phyloP scores from a whole-genome alignment of 2,329 filamentous ascomycete genomes.

The Aurifilum marmelostoma region DNA sequence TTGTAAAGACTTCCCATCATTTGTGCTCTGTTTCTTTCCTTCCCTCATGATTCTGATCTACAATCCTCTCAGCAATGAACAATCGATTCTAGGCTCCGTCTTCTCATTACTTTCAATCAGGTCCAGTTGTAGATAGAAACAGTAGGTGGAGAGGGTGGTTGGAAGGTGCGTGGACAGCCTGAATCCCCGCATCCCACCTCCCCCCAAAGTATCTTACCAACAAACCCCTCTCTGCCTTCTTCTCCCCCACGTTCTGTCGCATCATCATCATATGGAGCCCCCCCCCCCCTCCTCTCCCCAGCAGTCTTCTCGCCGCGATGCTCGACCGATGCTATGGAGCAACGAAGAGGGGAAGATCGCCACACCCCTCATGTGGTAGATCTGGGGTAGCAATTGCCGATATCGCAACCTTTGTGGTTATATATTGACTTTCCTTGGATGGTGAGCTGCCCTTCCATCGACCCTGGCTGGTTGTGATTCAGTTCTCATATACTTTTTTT shows the following conservation, averaged over 20 bases:
- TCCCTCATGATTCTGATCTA: too few species aligned
- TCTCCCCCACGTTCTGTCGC: neutral
- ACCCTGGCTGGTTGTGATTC: too few species aligned
- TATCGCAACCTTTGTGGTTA: neutral
- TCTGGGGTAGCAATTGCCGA: neutral
- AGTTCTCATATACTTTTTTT: neutral
- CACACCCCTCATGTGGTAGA: neutral
- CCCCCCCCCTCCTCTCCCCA: too few species aligned
- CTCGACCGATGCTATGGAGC: neutral
- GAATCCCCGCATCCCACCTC: neutral
- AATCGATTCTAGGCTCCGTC: too few species aligned
- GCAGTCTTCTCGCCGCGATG: neutral
- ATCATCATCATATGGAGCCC: neutral
- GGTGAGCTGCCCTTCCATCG: neutral
- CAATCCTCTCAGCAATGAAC: too few species aligned
- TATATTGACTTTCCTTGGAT: neutral
- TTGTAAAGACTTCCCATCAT: too few species aligned
- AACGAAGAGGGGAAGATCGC: slow-evolving; percentile 5
- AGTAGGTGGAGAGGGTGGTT: neutral
- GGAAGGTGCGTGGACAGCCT: too few species aligned
- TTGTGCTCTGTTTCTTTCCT: too few species aligned
- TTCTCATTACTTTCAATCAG: neutral
- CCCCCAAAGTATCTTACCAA: neutral
- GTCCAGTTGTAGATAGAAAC: neutral
- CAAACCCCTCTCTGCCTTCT: neutral